phyloP scores from a whole-genome alignment of 805 yeast species.

The Barnettozyma californica region DNA sequence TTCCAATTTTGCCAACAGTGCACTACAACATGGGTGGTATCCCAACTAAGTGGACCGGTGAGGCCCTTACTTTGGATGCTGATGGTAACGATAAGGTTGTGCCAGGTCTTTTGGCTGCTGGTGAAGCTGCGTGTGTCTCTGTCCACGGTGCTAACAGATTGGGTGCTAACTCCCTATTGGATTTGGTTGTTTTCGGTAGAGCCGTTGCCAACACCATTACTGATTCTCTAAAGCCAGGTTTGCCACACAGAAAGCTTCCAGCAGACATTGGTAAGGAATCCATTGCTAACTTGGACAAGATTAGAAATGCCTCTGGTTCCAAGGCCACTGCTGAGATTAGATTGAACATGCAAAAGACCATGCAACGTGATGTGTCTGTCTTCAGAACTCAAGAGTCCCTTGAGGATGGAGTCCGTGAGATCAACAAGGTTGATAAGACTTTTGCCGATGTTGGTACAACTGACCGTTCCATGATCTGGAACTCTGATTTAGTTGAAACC shows the following conservation, averaged over 20 bases:
- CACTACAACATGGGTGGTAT: constrained; percentile 99
- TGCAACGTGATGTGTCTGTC: constrained; percentile 97
- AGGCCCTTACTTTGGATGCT: constrained; percentile 77
- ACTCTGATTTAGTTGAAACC: constrained; percentile 93
- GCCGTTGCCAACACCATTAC: constrained; percentile 92
- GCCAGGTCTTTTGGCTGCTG: constrained; percentile 94
- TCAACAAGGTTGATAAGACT: constrained; percentile 67
- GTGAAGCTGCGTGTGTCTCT: constrained; percentile 98
- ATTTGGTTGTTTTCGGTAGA: constrained; percentile 96
- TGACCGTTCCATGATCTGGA: constrained; percentile 98
- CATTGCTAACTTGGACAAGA: constrained; percentile 80
- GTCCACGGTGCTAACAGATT: constrained; percentile 99
- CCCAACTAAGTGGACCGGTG: constrained; percentile 97
- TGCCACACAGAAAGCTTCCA: constrained; percentile 77
- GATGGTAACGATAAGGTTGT: constrained; percentile 86
- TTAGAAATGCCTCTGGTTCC: constrained; percentile 83
- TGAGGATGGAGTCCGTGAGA: constrained; percentile 84
- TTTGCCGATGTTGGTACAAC: constrained; percentile 77
- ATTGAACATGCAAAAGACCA: constrained; percentile 86
- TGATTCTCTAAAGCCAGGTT: constrained; percentile 81
- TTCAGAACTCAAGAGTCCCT: constrained; percentile 90
- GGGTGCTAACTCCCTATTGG: constrained; percentile 96
- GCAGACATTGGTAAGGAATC: constrained; percentile 87
- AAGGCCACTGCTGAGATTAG: constrained; percentile 84
- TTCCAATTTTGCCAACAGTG: constrained; percentile 96